These are phyloP conservation scores for Ophiosphaerella korrae DNA, from an alignment of 2,329 filamentous ascomycete genomes.

Conservation along the genomic window DNA sequence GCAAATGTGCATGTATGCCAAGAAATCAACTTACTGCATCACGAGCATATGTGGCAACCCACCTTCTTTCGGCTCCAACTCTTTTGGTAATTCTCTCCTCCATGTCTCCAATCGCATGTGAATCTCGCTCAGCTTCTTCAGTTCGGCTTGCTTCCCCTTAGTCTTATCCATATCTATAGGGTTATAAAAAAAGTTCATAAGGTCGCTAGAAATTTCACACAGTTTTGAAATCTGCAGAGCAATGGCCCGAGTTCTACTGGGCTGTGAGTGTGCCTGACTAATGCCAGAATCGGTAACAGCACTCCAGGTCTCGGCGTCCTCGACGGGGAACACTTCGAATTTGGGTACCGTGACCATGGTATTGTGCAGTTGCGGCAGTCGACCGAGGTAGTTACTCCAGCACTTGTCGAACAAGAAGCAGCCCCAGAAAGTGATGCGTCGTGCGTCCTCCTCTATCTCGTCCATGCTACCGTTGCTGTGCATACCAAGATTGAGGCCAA, in stretches of 20 bases:
- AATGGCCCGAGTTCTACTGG: constrained; percentile 77
- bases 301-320: constrained; percentile 85
- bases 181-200: constrained; percentile 90
- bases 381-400: constrained; percentile 96
- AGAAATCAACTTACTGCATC: constrained; percentile 74
- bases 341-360: constrained; percentile 83
- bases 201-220: constrained; percentile 91
- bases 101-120: constrained; percentile 89
- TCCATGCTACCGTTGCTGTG: constrained; percentile 63
- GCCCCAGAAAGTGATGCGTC: constrained; percentile 94
- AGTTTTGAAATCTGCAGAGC: constrained; percentile 76
- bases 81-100: constrained; percentile 80
- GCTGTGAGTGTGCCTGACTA: constrained; percentile 73
- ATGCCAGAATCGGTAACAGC: constrained; percentile 87
- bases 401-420: constrained; percentile 99
- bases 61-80: constrained; percentile 88
- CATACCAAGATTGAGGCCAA: constrained; percentile 83
- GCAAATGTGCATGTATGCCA: constrained; percentile 6
- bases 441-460: constrained; percentile 85
- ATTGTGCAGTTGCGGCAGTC: constrained; percentile 82
- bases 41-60: constrained; percentile 81
- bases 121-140: constrained; percentile 91
- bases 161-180: constrained; percentile 67
- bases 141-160: constrained; percentile 77
- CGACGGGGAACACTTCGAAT: constrained; percentile 86